Percentiles rank a stretch among this genome's conserved stretches.
These are phyloP conservation scores for Polymyxa betae DNA, from an alignment of 208 protist genomes.

Conservation along the genomic window DNA sequence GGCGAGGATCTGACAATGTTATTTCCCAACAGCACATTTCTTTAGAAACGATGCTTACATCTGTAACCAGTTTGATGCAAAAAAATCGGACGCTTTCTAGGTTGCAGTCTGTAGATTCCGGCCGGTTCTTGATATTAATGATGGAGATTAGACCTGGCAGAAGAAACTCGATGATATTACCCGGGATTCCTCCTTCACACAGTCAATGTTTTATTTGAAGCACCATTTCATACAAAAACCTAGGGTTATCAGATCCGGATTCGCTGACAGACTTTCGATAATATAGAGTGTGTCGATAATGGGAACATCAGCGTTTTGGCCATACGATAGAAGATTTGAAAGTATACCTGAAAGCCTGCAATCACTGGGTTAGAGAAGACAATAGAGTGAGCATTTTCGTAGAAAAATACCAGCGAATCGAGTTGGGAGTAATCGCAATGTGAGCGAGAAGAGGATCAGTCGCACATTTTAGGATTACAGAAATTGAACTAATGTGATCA, in stretches of 20 bases:
- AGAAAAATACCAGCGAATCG: background rate
- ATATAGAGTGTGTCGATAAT: constrained; percentile 5
- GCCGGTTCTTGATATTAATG: background rate
- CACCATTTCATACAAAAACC: no score
- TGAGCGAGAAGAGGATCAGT: background rate
- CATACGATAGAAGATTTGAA: background rate
- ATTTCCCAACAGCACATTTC: background rate
- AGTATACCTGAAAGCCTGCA: background rate
- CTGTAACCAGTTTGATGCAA: constrained; percentile 47
- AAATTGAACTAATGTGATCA: background rate
- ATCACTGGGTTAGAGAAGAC: background rate
- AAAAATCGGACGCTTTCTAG: background rate
- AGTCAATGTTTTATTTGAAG: no score
- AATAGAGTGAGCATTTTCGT: background rate
- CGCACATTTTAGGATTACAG: constrained; percentile 32
- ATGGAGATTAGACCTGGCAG: constrained; percentile 11
- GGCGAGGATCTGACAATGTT: background rate
- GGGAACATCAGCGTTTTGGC: background rate
- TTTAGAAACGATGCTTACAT: background rate
- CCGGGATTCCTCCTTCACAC: background rate
- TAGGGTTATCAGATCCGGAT: background rate
- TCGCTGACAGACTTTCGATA: background rate
- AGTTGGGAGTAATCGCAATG: constrained; percentile 27
- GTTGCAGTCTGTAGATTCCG: background rate
- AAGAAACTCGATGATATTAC: background rate